These are phyloP conservation scores for Trichocomaceae sp. DNA, from an alignment of 2,329 filamentous ascomycete species.

Conservation along the genomic window DNA sequence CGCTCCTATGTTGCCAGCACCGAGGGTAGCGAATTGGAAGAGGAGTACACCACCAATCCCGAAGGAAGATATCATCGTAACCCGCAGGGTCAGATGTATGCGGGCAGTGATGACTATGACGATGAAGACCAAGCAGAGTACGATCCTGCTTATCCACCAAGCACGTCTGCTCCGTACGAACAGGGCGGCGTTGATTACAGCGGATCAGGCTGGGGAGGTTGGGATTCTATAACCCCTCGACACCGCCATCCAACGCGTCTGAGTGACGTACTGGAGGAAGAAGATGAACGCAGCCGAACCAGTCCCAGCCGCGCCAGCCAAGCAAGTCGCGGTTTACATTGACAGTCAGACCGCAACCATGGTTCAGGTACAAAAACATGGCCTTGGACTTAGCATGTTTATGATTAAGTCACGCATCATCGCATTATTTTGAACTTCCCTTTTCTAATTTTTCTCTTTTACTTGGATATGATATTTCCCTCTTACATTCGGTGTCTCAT, in stretches of 20 bases:
- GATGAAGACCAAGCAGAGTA: slow-evolving; percentile 41
- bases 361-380: not conserved
- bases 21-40: slow-evolving; percentile 54
- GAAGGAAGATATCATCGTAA: slow-evolving; percentile 57
- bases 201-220: slow-evolving; percentile 62
- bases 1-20: slow-evolving; percentile 45
- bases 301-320: slow-evolving; percentile 55
- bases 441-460: not conserved
- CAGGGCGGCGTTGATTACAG: slow-evolving; percentile 54
- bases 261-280: slow-evolving; percentile 81
- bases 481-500: not conserved
- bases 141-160: slow-evolving; percentile 20
- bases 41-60: slow-evolving; percentile 60
- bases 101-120: slow-evolving; percentile 51
- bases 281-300: slow-evolving; percentile 69
- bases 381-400: not conserved
- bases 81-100: slow-evolving; percentile 50
- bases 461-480: slow-evolving; percentile 7
- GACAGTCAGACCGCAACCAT: slow-evolving; percentile 7
- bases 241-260: slow-evolving; percentile 84
- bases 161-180: slow-evolving; percentile 25
- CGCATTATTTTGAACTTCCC: not conserved
- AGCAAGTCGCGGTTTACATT: slow-evolving; percentile 33
- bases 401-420: not conserved
- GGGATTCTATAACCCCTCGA: slow-evolving; percentile 64